Percentiles rank a stretch among this genome's conserved stretches.
phyloP scores from a whole-genome alignment of 1,139 yeast species.

The Williopsis jadinii region DNA sequence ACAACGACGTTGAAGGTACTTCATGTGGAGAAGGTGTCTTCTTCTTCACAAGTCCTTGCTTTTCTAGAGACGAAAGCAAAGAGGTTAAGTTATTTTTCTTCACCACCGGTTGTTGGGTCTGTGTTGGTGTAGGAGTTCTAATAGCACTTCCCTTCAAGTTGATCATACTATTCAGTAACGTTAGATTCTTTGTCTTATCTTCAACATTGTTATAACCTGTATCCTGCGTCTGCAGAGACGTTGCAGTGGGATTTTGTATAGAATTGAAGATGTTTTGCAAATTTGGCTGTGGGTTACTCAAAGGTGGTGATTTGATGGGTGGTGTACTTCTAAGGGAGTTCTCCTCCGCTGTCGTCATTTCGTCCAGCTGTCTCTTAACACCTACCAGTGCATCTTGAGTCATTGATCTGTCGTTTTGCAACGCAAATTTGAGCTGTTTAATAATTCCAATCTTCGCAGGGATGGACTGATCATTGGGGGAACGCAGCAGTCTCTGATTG shows the following conservation, averaged over 20 bases:
- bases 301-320: constrained; percentile 6
- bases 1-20: constrained; percentile 14
- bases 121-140: constrained; percentile 3
- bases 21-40: neutral
- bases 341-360: constrained; percentile 20
- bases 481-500: constrained; percentile 28
- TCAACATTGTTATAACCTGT: constrained; percentile 1
- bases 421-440: constrained; percentile 27
- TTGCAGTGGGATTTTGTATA: neutral
- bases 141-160: constrained; percentile 6
- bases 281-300: constrained; percentile 8
- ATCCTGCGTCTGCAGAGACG: neutral
- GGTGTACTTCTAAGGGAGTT: constrained; percentile 12
- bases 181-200: constrained; percentile 4
- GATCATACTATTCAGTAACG: constrained; percentile 8
- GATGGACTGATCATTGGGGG: constrained; percentile 30
- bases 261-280: constrained; percentile 3
- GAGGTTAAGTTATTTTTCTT: constrained; percentile 6
- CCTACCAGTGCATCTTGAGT: constrained; percentile 32
- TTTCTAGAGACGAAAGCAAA: constrained; percentile 11
- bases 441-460: constrained; percentile 27
- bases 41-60: constrained; percentile 14
- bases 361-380: constrained; percentile 35
- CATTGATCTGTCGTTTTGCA: constrained; percentile 26
- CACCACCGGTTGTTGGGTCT: neutral